Evolutionary conservation across 139 green algal genomes (phyloP), one percentile per base, ranked within the genome.

Genomic region (Auxenochlorella protothecoides): DNA sequence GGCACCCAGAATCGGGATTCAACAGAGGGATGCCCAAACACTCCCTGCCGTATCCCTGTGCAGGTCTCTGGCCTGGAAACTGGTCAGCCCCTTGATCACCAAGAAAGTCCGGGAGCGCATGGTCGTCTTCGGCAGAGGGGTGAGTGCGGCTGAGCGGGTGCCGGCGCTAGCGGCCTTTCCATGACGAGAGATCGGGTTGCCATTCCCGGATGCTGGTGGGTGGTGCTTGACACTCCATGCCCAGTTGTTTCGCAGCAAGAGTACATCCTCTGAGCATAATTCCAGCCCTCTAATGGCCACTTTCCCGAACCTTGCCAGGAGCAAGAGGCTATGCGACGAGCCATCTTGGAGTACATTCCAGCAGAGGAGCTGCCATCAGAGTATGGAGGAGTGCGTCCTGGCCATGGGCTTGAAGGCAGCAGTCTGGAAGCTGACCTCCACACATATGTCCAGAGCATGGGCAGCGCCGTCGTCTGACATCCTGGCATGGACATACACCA

Each of bases 21-120:
- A 44, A 44, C 27, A 44, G 27, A 44, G 27, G 27, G 27, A 44
- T 44, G 27, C 27, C 27, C 27, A 44, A 44, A 44, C 27, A 44
- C 27, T 44, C 27, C 27, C 27, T 44, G 27, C 27, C 27, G 27
- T 44, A 44, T 44, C 27, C 27, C 27, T 44, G 9, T 62, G 57
- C 57, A 62, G 57, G 57, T 54, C 72, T 5, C 59, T 81, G 59
- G 68, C 72, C 27, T 81, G 76, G 76, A 61, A 63, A 10, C 27
- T 81, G 6, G 72, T 81, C 10, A 57, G 27, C 6, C 76, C 76
- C 5, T 68, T 81, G 27, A 75, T 81, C 53, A 16, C 61, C 57
- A 63, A 59, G 5, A 71, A 81, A 14, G 68, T 75, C 2, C 71
- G 76, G 53, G 57, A 65, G 62, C 76, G 69, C 59, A 78, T 81